Evolutionary conservation across 176 grass and related monocot species (phyloP).

Genomic region (Hordeum marinum): DNA sequence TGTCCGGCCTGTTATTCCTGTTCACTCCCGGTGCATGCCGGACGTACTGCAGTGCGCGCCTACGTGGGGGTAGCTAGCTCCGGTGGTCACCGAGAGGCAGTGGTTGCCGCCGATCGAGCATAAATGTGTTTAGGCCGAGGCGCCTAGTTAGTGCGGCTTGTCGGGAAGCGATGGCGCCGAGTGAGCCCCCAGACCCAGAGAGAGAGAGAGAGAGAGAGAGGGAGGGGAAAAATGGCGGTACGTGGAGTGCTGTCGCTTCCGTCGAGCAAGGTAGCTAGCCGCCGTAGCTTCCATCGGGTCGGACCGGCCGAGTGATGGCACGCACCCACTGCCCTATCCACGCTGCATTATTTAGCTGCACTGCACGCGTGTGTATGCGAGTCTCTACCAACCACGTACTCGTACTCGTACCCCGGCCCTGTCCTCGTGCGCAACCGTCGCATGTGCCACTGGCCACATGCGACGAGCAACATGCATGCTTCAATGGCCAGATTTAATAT

Average conservation of each 20-base stretch:
- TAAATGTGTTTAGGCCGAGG: constrained; percentile 21
- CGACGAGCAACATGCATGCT: neutral
- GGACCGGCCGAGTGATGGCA: neutral
- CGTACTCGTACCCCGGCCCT: neutral
- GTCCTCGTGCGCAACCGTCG: neutral
- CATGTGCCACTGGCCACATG: constrained; percentile 22
- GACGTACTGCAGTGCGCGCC: neutral
- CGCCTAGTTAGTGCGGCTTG: neutral
- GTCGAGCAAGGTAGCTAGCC: neutral
- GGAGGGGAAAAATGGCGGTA: neutral
- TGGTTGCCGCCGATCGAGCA: neutral
- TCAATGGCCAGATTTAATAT: neutral
- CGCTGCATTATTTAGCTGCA: neutral
- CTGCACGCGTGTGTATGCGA: neutral
- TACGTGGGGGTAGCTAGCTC: neutral
- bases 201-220: no score
- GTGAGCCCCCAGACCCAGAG: neutral
- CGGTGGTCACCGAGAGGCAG: constrained; percentile 33
- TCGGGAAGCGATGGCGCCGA: neutral
- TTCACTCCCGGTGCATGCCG: neutral
- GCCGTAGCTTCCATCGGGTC: neutral
- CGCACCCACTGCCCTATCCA: no score
- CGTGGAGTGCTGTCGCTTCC: neutral
- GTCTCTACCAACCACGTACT: neutral
- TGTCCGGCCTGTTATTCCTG: neutral